Evolutionary conservation across 768 basidiomycete genomes (phyloP).

Genomic region (Auriscalpium vulgare): DNA sequence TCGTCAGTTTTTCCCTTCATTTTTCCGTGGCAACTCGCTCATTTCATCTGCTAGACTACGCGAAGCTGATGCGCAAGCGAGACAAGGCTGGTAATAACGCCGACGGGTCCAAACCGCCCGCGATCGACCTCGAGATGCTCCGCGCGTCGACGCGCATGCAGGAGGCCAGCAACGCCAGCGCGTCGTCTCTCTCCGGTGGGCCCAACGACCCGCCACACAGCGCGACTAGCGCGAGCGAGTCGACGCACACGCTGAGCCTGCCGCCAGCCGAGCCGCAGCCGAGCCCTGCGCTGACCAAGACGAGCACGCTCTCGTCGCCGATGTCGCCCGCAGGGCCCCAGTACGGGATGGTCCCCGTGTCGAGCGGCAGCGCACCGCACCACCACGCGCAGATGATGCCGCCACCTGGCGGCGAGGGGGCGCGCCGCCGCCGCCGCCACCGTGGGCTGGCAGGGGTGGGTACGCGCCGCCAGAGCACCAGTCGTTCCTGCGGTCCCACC

Average conservation of each 20-base stretch:
- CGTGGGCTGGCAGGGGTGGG: constrained; percentile 5
- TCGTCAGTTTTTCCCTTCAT: constrained; percentile 42
- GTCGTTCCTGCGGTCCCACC: constrained; percentile 40
- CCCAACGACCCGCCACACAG: constrained; percentile 9
- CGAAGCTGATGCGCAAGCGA: constrained; percentile 73
- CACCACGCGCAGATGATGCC: not conserved
- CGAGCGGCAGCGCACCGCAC: not conserved
- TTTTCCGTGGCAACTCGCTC: not conserved
- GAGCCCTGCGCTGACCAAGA: constrained; percentile 12
- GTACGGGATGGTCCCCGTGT: not conserved
- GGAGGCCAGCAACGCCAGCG: constrained; percentile 2
- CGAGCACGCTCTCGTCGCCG: constrained; percentile 8
- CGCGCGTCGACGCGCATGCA: constrained; percentile 40
- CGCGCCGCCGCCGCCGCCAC: not conserved
- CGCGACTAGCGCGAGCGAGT: not conserved
- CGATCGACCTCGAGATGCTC: constrained; percentile 69
- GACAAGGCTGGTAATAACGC: constrained; percentile 47
- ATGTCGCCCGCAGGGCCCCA: constrained; percentile 1
- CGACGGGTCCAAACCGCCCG: constrained; percentile 40
- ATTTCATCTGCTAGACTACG: constrained; percentile 49
- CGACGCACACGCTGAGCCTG: not conserved
- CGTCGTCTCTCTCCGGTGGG: not conserved
- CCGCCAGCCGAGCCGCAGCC: not conserved
- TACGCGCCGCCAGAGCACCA: constrained; percentile 27
- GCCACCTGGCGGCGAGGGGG: not conserved